Base-by-base conservation (phyloP, 2,329 filamentous ascomycete species). In the Penicillium sp. region DNA sequence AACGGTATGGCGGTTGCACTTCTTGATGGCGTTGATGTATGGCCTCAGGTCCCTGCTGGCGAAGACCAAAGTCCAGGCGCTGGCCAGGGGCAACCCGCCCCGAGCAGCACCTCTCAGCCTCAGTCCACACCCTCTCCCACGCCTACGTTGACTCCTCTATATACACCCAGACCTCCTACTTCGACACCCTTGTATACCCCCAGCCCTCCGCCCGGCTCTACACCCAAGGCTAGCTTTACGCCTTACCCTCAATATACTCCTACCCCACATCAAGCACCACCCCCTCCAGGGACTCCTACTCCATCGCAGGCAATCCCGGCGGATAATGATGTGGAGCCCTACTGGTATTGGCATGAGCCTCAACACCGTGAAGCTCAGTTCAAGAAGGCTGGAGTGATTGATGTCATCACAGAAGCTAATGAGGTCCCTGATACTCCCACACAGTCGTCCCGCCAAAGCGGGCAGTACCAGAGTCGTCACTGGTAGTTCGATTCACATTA, bases 1-100 rank as follows among this genome's bases (percentile, higher is more conserved):
- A 73, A 73, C 0, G 74, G 73, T 0, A 77, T 77, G 74, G 68
- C 68, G 0, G 63, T 77, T 41, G 69, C 69, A 1, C 62, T 77
- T 6, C 52, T 77, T 16, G 75, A 78, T 55, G 74, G 74, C 0
- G 59, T 75, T 32, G 74, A 78, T 57, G 65, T 56, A 14, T 76
- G 70, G 71, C 73, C 73, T 1, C 55, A 65, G 16, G 55, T 69
- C 35, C 62, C 61, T 1, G 16, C 45, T 4, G 55, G 52, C 23
- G 61, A 58, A 37, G 50, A 57, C 16, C 49, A 52, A 39, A 52
- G 49, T 28, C 37, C 36, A n/a, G 42, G 26, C 13, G 27, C 28
- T 6, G 14, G 20, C 9, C 20, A 34, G 18, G 34, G 16, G 11
- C 26, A 31, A 23, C 20, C 29, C 24, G 18, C 42, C 8, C 36